These are phyloP conservation scores for Brassica cretica DNA, from an alignment of 345 rosid species.

Conservation along the genomic window DNA sequence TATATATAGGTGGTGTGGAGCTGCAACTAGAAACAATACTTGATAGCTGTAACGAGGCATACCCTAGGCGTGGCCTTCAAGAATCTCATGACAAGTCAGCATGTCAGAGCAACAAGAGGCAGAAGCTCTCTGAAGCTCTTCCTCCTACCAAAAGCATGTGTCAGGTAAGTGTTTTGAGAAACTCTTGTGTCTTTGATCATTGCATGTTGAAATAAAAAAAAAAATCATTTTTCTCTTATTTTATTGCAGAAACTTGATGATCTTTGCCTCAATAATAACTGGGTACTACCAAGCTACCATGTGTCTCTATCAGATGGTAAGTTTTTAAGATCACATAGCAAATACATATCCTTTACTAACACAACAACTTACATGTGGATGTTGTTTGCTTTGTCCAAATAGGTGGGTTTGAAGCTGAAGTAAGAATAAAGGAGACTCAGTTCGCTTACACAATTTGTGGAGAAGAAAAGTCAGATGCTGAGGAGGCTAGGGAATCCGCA, in stretches of 20 bases:
- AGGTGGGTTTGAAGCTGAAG: constrained; percentile 65
- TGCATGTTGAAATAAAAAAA: background rate
- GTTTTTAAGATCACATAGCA: constrained; percentile 23
- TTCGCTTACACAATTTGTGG: constrained; percentile 41
- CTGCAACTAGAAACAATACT: constrained; percentile 51
- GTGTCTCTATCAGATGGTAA: constrained; percentile 59
- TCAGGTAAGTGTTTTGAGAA: constrained; percentile 46
- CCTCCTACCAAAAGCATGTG: constrained; percentile 42
- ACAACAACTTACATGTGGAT: background rate
- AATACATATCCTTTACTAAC: background rate
- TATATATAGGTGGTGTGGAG: constrained; percentile 45
- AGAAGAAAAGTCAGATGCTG: constrained; percentile 36
- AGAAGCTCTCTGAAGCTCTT: constrained; percentile 38
- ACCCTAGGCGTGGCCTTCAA: constrained; percentile 29
- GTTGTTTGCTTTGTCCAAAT: constrained; percentile 12
- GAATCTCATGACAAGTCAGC: constrained; percentile 38
- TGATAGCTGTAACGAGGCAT: constrained; percentile 48
- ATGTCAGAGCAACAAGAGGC: constrained; percentile 28
- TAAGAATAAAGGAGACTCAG: constrained; percentile 43
- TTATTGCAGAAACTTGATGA: constrained; percentile 62
- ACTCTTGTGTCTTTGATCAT: background rate
- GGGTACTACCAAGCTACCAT: constrained; percentile 64
- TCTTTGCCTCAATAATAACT: constrained; percentile 50
- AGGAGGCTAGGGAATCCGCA: constrained; percentile 66
- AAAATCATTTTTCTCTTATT: background rate